Evolutionary conservation across 345 rosid genomes (phyloP), one percentile per base, ranked within the genome.

Genomic region (Cardamine chenopodiifolia): DNA sequence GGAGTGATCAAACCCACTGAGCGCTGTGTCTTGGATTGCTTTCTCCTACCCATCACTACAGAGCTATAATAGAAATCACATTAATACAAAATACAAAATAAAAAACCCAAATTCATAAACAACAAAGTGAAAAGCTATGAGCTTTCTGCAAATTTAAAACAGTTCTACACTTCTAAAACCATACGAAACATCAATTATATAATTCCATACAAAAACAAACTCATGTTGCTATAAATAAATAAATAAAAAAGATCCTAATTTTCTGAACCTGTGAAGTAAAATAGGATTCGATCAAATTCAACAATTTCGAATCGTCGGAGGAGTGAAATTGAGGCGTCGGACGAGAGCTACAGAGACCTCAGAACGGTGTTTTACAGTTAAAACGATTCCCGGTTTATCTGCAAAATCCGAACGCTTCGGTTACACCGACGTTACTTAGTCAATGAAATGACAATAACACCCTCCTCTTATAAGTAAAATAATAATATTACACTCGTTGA

Each of bases 31-130:
- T 83, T 86, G 52, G 88, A 65, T 75, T 90, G 97, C 83, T 95
- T 92, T 84, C 87, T 92, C 79, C 93, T 83, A 52, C 97, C 99
- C 97, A 90, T 92, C 75, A 71, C 89, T 84, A 64, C 52, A 66
- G 42, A 37, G 14, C 49, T 48, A 68, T 61, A 50, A 70, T n/a
- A 62, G 28, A 68, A 70, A 62, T 71, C 26, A 23, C 59, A 74
- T 61, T 37, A 39, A 66, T 19, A 60, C 39, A 69, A 63, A 8
- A 20, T 15, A 68, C 19, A 23, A 50, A 8, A 20, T 15, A 68
- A 15, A 23, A 50, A 42, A 28, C 11, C 20, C 19, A 37, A 4
- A 57, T 18, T 29, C 23, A 25, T 4, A 63, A 13, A 61, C 61
- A 8, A 62, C 0, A 52, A 35, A 42, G 2, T 29, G 53, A 72